Evolutionary conservation across 2,329 filamentous ascomycete species (phyloP), one percentile per base, ranked within the genome.

Genomic region (Pyrenophora seminiperda): DNA sequence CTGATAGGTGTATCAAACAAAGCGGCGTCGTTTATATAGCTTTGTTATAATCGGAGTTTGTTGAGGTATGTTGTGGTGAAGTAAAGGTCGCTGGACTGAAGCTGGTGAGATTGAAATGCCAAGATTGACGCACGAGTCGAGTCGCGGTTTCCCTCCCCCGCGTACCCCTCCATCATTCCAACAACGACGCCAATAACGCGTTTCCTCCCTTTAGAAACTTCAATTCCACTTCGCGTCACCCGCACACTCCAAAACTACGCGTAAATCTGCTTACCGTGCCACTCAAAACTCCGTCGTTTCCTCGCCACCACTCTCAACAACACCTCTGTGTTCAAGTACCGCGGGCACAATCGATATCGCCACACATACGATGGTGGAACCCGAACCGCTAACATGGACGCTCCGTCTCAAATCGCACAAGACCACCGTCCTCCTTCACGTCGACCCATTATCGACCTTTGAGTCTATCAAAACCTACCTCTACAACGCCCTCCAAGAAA

Each of bases 351-450:
- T n/a, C n/a, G n/a, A n/a, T n/a, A n/a, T n/a, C n/a, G n/a, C n/a
- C n/a, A 22, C 22, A 17, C 20, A 7, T 43, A 54, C 31, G n/a
- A 68, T 64, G 59, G 47, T 61, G 3, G 47, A 48, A 3, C 66
- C 70, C 3, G 54, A 59, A 4, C 61, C 70, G 4, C 54, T 54
- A 48, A 68, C 69, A 14, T 72, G 68, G 68, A 79, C 76, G 1
- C 70, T 80, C 22, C 76, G 77, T 50, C 73, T 80, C 59, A 80
- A 80, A 58, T 65, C 74, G 44, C 64, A 73, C 62, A 75, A 72
- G 39, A 76, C 72, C 24, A 80, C 78, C 27, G 62, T 80, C 53
- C 62, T 80, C 33, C 71, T 81, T 0, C 75, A 79, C 65, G 65
- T 73, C 58, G 72, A 77, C 42, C 76, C 76, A 0, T 67, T 78